These are phyloP conservation scores for Saitoella complicata DNA, from an alignment of 805 yeast genomes.

Conservation along the genomic window DNA sequence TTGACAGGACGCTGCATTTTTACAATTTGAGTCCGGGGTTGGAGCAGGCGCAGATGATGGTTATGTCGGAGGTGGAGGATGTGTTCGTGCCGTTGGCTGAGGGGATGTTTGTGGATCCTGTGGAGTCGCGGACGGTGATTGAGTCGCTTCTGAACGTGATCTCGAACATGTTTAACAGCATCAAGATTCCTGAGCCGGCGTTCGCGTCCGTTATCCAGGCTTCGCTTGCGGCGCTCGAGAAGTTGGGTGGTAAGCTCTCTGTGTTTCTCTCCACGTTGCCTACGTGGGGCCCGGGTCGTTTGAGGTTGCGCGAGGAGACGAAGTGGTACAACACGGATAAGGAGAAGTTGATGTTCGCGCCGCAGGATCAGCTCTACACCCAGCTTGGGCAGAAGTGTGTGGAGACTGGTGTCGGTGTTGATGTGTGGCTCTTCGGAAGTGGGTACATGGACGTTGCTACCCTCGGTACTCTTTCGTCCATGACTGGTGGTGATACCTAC, in stretches of 20 bases:
- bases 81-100: conserved; percentile 66
- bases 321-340: conserved; percentile 20
- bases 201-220: conserved; percentile 51
- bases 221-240: conserved; percentile 43
- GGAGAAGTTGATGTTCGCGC: conserved; percentile 37
- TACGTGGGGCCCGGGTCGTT: conserved; percentile 62
- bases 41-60: conserved; percentile 39
- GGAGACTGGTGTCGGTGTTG: conserved; percentile 50
- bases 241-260: conserved; percentile 63
- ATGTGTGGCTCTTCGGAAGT: conserved; percentile 52
- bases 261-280: conserved; percentile 56
- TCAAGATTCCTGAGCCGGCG: conserved; percentile 41
- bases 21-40: conserved; percentile 44
- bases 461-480: conserved; percentile 42
- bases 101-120: conserved; percentile 71
- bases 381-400: conserved; percentile 42
- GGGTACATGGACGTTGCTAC: conserved; percentile 58
- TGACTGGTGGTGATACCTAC: conserved; percentile 56
- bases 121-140: conserved; percentile 44
- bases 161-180: conserved; percentile 29
- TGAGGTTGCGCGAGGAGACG: conserved; percentile 21
- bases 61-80: conserved; percentile 55
- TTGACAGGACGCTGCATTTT: conserved; percentile 55
- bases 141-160: conserved; percentile 50
- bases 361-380: conserved; percentile 47